These are phyloP conservation scores for Arabis alpina DNA, from an alignment of 345 rosid genomes.

Conservation along the genomic window DNA sequence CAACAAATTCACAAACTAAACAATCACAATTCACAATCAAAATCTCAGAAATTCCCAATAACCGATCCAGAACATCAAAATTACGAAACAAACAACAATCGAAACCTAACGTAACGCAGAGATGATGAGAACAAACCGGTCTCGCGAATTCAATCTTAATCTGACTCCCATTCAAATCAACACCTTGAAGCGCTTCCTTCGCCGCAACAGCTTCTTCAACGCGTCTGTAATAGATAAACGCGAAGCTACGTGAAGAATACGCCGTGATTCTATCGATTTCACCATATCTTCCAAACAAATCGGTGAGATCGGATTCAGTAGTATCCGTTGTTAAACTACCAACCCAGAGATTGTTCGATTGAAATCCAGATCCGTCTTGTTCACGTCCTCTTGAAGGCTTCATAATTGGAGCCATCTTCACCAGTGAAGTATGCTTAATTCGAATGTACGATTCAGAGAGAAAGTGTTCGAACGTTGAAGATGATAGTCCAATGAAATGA, in stretches of 20 bases:
- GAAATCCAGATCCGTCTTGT: constrained; percentile 46
- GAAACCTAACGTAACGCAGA: constrained; percentile 47
- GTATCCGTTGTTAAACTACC: constrained; percentile 67
- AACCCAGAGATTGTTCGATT: constrained; percentile 84
- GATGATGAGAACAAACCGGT: constrained; percentile 91
- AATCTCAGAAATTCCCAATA: background rate
- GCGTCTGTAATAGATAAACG: constrained; percentile 75
- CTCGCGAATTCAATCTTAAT: constrained; percentile 95
- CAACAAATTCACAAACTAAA: background rate
- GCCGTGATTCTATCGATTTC: constrained; percentile 71
- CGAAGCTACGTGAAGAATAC: constrained; percentile 70
- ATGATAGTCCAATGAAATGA: too few relatives aligned
- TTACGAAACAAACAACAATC: background rate
- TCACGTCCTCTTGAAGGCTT: constrained; percentile 45
- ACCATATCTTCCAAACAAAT: constrained; percentile 65
- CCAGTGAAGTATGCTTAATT: background rate
- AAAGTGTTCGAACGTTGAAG: too few relatives aligned
- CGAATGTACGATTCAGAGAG: background rate
- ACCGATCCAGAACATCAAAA: constrained; percentile 16
- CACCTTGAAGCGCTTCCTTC: constrained; percentile 75
- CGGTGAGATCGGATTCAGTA: constrained; percentile 70
- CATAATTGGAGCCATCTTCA: constrained; percentile 36
- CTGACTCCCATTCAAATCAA: constrained; percentile 56
- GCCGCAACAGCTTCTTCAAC: constrained; percentile 87
- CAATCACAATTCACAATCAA: background rate